A percentile compares a stretch with the other conserved stretches of the same genome.
These are phyloP conservation scores for Pontederia crassipes DNA, from an alignment of 176 grass and related monocot species.

Conservation along the genomic window DNA sequence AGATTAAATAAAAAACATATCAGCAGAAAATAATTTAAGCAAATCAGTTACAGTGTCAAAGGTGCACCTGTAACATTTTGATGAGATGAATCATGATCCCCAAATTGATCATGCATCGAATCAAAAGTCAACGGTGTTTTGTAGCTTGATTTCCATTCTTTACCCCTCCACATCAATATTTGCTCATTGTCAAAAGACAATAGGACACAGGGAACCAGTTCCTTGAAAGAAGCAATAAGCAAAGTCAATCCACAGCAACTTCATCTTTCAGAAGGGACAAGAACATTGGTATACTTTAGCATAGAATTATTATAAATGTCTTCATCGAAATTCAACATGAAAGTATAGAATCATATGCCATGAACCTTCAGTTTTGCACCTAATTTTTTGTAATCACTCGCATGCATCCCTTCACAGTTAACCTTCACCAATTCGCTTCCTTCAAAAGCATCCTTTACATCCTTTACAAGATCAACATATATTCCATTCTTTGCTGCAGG, in stretches of 20 bases:
- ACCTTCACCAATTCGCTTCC: conserved; percentile 69
- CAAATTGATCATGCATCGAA: conserved; percentile 30
- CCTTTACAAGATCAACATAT: conserved; percentile 85
- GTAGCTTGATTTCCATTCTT: conserved; percentile 86
- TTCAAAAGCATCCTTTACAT: conserved; percentile 82
- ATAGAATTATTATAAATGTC: neutral
- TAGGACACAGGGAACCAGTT: conserved; percentile 86
- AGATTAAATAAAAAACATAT: neutral
- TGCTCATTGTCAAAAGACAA: conserved; percentile 89
- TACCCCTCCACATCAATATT: conserved; percentile 83
- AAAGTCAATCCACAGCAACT: neutral
- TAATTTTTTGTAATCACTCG: conserved; percentile 98
- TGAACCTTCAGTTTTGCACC: conserved; percentile 84
- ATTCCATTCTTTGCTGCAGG: conserved; percentile 86
- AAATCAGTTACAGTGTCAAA: neutral
- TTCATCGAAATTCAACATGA: neutral
- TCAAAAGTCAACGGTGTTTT: conserved; percentile 28
- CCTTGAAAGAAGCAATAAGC: conserved; percentile 41
- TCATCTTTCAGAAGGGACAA: no score
- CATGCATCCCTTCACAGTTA: conserved; percentile 75
- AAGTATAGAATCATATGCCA: neutral
- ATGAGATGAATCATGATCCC: conserved; percentile 23
- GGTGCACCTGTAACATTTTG: conserved; percentile 44
- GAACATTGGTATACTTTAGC: no score
- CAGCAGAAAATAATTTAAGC: neutral